Percentiles rank a stretch among this genome's conserved stretches.
Conservation (phyloP, 345 rosid genomes). For the Eucalyptus pauciflora region DNA sequence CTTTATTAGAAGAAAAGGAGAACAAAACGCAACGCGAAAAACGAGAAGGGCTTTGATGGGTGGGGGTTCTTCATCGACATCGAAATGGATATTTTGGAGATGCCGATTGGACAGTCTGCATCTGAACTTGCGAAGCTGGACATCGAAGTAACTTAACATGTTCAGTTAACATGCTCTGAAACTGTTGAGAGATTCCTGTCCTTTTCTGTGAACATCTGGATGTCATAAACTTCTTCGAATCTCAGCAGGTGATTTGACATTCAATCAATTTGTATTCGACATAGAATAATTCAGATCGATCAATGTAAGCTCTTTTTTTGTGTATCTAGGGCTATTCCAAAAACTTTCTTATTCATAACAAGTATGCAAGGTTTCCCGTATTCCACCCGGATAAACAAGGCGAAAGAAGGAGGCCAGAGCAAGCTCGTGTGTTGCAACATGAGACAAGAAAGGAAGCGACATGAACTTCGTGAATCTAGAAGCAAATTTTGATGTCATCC, state of each 20-base stretch:
- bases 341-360: neutral
- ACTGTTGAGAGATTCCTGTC: neutral
- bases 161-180: neutral
- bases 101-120: neutral
- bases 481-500: neutral
- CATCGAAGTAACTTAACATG: neutral
- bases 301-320: neutral
- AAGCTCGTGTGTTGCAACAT: neutral
- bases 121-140: neutral
- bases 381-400: neutral
- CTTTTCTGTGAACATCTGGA: neutral
- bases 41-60: neutral
- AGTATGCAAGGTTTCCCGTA: neutral
- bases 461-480: neutral
- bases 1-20: neutral
- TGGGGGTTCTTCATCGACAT: neutral
- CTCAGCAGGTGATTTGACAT: neutral
- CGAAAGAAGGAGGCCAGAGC: neutral
- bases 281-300: neutral
- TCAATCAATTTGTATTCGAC: neutral
- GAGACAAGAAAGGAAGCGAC: neutral
- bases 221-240: neutral
- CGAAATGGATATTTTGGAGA: neutral
- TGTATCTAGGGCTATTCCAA: neutral
- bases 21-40: neutral